Evolutionary conservation across 2,329 filamentous ascomycete genomes (phyloP).

Genomic region (Fusarium tuaranense): DNA sequence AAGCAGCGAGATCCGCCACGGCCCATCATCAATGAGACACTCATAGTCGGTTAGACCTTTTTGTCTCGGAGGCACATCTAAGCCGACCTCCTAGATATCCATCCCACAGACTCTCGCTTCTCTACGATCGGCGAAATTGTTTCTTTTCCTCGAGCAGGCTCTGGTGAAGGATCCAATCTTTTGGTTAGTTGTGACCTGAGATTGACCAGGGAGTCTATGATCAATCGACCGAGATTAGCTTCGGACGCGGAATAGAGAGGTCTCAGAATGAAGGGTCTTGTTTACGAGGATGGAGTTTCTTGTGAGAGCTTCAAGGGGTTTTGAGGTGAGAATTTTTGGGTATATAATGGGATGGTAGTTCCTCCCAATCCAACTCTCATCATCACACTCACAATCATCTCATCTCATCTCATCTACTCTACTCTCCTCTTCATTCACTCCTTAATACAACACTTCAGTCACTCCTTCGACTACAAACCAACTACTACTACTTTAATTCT

Average conservation of each 20-base stretch:
- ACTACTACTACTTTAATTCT: slow-evolving; percentile 2
- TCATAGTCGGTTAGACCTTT: background rate
- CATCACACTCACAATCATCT: slow-evolving; percentile 18
- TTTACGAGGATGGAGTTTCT: background rate
- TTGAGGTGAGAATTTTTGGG: background rate
- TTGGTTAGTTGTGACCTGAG: background rate
- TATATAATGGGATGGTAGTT: slow-evolving; percentile 21
- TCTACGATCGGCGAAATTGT: slow-evolving; percentile 2
- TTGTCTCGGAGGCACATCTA: background rate
- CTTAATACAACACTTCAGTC: slow-evolving; percentile 17
- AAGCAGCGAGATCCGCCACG: background rate
- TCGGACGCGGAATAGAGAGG: background rate
- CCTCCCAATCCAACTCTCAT: background rate
- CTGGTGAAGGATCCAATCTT: slow-evolving; percentile 1
- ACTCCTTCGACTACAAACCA: slow-evolving; percentile 9
- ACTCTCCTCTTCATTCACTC: slow-evolving; percentile 15
- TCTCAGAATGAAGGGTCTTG: background rate
- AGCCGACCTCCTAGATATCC: background rate
- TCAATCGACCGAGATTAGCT: slow-evolving; percentile 3
- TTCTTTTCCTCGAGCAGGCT: slow-evolving; percentile 2
- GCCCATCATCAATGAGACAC: background rate
- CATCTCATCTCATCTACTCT: background rate
- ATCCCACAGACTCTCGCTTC: background rate
- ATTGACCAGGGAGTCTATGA: slow-evolving; percentile 1
- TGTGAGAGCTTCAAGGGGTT: background rate